Base-by-base conservation (phyloP, 2,329 filamentous ascomycete species). In the Lecanicillium sp. region DNA sequence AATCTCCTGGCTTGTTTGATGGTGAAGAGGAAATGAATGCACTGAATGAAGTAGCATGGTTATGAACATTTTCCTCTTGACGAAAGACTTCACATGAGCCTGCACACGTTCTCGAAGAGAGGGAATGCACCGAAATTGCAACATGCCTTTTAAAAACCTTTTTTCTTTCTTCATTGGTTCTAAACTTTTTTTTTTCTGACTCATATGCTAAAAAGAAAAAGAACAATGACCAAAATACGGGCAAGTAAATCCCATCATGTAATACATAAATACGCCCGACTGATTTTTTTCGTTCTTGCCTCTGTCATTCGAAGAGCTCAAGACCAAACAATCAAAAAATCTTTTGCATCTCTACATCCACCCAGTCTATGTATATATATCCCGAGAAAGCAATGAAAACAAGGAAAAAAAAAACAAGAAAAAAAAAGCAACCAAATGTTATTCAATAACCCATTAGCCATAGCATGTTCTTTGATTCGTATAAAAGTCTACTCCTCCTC, bases 401-500 rank as follows among this genome's bases (percentile, higher is more conserved):
- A 12, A 35, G 21, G 37, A 27, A 41, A 19, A 39, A 19, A 35
- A 51, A 8, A 48, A 21, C 36, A 27, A 41, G 12, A 39, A 19
- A 35, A 51, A 8, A 48, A 21, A 19, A 48, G 8, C 17, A 12
- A 36, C 12, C 27, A 41, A 48, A 45, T 7, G 12, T 29, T 29
- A 29, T 29, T 7, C 26, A 7, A 7, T 12, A 33, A 15, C 30
- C n/a, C 9, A 12, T 33, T 15, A 15, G n/a, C 30, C n/a, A 33
- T 14, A 14, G 6, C 30, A 8, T 33, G 9, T 33, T 11, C 6
- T 15, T 8, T 14, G 6, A 15, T 33, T 15, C 7, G 6, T 12
- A n/a, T n/a, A n/a, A n/a, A n/a, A 4, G 52, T 58, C 60, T 64
- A 73, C 60, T 75, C 72, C 44, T 75, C 72, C 11, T 73, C 73